Evolutionary conservation across 2,329 filamentous ascomycete species (phyloP).

Genomic region (Fusarium sp.): DNA sequence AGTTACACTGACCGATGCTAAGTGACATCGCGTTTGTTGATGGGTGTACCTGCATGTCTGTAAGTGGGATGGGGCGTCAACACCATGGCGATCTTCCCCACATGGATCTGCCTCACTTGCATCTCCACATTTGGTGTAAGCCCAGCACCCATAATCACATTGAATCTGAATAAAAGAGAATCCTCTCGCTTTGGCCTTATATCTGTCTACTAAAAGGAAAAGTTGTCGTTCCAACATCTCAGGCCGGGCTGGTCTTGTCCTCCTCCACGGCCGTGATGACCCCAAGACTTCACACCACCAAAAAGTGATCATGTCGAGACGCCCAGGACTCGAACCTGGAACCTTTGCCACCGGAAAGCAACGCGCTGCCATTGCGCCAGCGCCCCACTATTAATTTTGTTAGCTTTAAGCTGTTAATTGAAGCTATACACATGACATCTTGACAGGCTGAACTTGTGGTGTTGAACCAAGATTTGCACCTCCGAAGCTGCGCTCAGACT

Average conservation of each 20-base stretch:
- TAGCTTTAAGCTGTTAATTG: fast-evolving
- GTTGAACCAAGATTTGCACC: not conserved
- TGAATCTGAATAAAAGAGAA: fast-evolving
- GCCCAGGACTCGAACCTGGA: conserved; percentile 52
- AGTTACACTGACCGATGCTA: not conserved
- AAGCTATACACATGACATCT: fast-evolving
- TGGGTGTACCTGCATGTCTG: not conserved
- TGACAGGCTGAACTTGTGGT: fast-evolving
- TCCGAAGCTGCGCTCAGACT: fast-evolving
- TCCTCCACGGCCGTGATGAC: fast-evolving
- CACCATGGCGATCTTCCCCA: not conserved
- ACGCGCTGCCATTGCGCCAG: conserved; percentile 47
- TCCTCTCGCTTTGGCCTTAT: fast-evolving
- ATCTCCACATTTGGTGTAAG: not conserved
- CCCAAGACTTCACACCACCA: not conserved
- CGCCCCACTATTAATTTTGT: not conserved
- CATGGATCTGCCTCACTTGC: not conserved
- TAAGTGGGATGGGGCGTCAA: not conserved
- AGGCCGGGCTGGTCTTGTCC: not conserved
- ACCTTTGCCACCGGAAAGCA: conserved; percentile 52
- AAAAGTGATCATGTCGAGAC: conserved; percentile 17
- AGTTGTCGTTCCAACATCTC: fast-evolving
- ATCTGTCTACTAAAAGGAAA: not conserved
- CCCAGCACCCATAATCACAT: not conserved
- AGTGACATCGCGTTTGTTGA: not conserved